Base-by-base conservation (phyloP, 2,329 filamentous ascomycete species). In the Curvularia lunata region DNA sequence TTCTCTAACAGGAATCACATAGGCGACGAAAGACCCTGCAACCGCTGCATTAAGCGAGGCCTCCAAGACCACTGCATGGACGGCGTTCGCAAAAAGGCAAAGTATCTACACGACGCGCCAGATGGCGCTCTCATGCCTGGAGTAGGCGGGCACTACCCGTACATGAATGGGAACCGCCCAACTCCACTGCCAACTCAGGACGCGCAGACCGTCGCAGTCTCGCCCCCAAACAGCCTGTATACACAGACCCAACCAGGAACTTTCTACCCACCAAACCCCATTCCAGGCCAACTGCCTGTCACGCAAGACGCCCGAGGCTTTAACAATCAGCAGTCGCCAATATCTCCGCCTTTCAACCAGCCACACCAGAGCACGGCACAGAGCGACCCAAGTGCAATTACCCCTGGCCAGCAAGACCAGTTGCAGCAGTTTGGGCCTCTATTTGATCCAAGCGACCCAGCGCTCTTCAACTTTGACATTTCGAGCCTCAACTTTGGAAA, bases 61-160 rank as follows among this genome's bases (percentile, higher is more conserved):
- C 85, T 98, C 21, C 91, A 92, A 70, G 92, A 97, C 75, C 87
- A 87, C 60, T 99, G 95, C 73, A 92, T 97, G 77, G 95, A 99
- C 74, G 95, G 95, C 52, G 92, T 98, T 50, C 90, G 95, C 63
- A 99, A 99, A 79, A 99, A 98, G 84, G 95, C 95, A 51, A 99
- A 99, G 78, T 99, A 99, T 77, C 90, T 99, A 55, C 93, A 98
- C 73, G 95, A 98, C 83, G 92, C 94, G 25, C 93, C 94, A 34
- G 87, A 92, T 51, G 92, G 96, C 75, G 92, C 92, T 45, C 83
- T 97, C 61, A 86, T 94, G 73, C 91, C 93, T n/a, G 92, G 95
- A 41, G 84, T 95, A 47, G 88, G 89, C 5, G 86, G 88, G 28
- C 89, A 86, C 69, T 91, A 89, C 70, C 85, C 82, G 76, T 76